Percentiles rank a stretch among this genome's conserved stretches.
Conservation (phyloP, 2,329 filamentous ascomycete species). For the Huntiella omanensis region DNA sequence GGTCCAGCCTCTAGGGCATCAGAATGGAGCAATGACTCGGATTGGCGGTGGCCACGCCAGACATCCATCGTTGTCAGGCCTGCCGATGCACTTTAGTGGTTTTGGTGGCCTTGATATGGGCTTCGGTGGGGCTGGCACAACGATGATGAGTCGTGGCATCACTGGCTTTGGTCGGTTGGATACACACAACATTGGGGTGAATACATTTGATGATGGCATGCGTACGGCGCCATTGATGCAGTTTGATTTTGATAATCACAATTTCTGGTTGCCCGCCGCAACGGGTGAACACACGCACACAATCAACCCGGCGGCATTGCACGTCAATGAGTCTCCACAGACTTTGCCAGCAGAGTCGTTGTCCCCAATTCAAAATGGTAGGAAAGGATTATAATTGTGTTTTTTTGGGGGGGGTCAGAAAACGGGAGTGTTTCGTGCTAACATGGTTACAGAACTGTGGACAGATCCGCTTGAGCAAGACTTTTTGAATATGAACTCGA, state of each 20-base stretch:
- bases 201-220: background rate
- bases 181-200: no score
- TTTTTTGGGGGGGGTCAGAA: background rate
- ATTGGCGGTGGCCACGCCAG: slow-evolving; percentile 22
- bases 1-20: slow-evolving; percentile 16
- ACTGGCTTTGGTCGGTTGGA: no score
- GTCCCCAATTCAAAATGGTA: slow-evolving; percentile 48
- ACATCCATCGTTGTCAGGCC: slow-evolving; percentile 55
- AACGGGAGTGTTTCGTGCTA: background rate
- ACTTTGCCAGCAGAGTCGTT: slow-evolving; percentile 27
- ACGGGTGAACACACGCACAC: slow-evolving; percentile 22
- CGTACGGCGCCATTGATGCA: background rate
- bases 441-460: slow-evolving; percentile 9
- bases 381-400: slow-evolving; percentile 50
- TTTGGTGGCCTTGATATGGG: no score
- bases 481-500: slow-evolving; percentile 2
- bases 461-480: slow-evolving; percentile 5
- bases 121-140: no score
- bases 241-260: background rate
- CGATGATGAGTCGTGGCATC: no score
- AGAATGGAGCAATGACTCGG: slow-evolving; percentile 44
- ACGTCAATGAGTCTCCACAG: slow-evolving; percentile 55
- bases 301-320: slow-evolving; percentile 56
- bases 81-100: slow-evolving; percentile 19
- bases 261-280: slow-evolving; percentile 31